Percentiles rank a stretch among this genome's conserved stretches.
Conservation (phyloP, 2,329 filamentous ascomycete genomes). For the Drechslerella coelobrocha region DNA sequence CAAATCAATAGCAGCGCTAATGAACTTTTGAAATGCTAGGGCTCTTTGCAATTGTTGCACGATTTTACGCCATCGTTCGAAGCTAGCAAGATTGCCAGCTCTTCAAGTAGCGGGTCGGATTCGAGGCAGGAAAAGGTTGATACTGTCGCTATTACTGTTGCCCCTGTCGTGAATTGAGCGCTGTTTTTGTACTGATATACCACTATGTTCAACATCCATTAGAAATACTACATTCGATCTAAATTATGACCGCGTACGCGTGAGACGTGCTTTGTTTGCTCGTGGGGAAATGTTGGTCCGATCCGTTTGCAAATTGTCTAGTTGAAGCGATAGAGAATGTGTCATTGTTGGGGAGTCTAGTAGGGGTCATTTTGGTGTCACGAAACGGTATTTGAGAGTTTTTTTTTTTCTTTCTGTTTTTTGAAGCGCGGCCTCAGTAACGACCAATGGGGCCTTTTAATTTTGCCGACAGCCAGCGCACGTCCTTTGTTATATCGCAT, state of each 20-base stretch:
- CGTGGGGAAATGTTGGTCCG: background rate
- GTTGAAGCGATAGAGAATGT: background rate
- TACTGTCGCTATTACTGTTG: slow-evolving; percentile 22
- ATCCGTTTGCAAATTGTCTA: slow-evolving; percentile 21
- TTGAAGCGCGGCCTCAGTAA: too few relatives aligned
- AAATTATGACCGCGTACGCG: background rate
- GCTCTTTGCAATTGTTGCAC: slow-evolving; percentile 23
- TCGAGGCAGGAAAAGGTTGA: slow-evolving; percentile 27
- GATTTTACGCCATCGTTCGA: slow-evolving; percentile 43
- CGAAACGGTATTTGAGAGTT: too few relatives aligned
- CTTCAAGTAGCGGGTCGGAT: background rate
- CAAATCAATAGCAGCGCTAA: too few relatives aligned
- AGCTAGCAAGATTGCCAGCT: background rate
- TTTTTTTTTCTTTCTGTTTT: too few relatives aligned
- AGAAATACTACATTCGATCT: slow-evolving; percentile 5
- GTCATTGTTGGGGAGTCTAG: background rate
- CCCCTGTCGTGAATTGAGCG: slow-evolving; percentile 17
- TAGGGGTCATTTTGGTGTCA: background rate
- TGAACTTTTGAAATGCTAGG: too few relatives aligned
- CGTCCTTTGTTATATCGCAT: too few relatives aligned
- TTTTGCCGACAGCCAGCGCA: too few relatives aligned
- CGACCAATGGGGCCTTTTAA: too few relatives aligned
- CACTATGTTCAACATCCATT: background rate
- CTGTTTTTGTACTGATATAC: slow-evolving; percentile 5
- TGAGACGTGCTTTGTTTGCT: background rate